phyloP scores from a whole-genome alignment of 768 basidiomycete species.

The Phlegmacium glaucopus region DNA sequence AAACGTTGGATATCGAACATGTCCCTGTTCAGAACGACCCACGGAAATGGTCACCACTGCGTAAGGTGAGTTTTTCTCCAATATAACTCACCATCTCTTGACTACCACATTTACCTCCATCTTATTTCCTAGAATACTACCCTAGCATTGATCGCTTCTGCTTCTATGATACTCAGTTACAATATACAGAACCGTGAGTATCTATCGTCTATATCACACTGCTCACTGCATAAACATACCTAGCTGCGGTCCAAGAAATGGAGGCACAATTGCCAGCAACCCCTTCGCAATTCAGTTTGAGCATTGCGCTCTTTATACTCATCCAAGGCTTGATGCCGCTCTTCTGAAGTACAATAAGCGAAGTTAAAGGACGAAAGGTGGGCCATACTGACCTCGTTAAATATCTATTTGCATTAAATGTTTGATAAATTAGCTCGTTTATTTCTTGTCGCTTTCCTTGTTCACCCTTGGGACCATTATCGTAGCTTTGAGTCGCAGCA shows the following conservation, averaged over 20 bases:
- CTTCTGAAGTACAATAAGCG: conserved; percentile 66
- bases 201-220: not conserved
- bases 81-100: not conserved
- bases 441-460: conserved; percentile 47
- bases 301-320: conserved; percentile 69
- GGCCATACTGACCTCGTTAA: conserved; percentile 6
- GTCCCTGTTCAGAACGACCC: conserved; percentile 42
- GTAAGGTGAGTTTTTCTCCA: conserved; percentile 46
- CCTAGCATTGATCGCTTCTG: conserved; percentile 45
- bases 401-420: not conserved
- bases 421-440: conserved; percentile 38
- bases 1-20: too few species aligned
- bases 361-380: conserved; percentile 75
- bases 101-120: not conserved
- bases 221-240: not conserved
- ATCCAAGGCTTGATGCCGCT: conserved; percentile 68
- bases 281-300: conserved; percentile 58
- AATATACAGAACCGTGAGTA: conserved; percentile 65
- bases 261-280: conserved; percentile 58
- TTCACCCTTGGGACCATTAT: conserved; percentile 55
- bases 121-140: conserved; percentile 35
- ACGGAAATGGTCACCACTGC: conserved; percentile 49
- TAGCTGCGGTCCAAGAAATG: conserved; percentile 65
- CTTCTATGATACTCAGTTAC: conserved; percentile 52
- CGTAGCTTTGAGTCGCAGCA: conserved; percentile 48